Evolutionary conservation across 257 asterid genomes (phyloP).

Genomic region (Solanum sitiens): DNA sequence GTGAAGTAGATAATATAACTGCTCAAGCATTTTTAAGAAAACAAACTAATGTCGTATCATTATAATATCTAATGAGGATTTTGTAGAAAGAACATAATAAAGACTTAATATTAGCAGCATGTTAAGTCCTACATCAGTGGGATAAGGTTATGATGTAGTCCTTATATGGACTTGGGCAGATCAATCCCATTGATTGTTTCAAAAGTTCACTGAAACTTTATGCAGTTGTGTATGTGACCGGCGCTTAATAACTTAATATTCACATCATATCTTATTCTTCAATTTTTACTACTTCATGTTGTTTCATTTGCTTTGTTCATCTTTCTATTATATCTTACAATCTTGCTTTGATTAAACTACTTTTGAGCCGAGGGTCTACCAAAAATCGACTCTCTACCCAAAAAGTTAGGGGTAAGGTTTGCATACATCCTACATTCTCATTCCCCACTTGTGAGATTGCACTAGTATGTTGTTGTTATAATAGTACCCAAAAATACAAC

Average conservation of each 20-base stretch:
- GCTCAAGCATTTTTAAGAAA: neutral
- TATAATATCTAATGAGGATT: neutral
- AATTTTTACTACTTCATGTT: neutral
- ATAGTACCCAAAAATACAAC: neutral
- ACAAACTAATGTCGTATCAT: neutral
- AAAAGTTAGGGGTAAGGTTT: neutral
- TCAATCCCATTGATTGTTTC: neutral
- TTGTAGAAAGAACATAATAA: neutral
- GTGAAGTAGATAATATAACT: neutral
- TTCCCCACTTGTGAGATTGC: neutral
- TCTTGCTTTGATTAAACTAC: neutral
- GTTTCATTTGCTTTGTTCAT: neutral
- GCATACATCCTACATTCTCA: neutral
- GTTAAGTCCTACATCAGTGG: neutral
- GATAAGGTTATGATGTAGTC: neutral
- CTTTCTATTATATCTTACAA: neutral
- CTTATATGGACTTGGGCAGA: neutral
- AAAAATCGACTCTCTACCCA: neutral
- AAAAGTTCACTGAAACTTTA: neutral
- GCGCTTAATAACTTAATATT: neutral
- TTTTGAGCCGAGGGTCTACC: neutral
- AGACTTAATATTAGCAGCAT: neutral
- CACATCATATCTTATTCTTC: neutral
- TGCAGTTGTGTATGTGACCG: neutral
- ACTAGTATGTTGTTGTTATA: neutral